Percentiles rank a stretch among this genome's conserved stretches.
Conservation (phyloP, 768 basidiomycete genomes). For the Hysterangium stoloniferum region DNA sequence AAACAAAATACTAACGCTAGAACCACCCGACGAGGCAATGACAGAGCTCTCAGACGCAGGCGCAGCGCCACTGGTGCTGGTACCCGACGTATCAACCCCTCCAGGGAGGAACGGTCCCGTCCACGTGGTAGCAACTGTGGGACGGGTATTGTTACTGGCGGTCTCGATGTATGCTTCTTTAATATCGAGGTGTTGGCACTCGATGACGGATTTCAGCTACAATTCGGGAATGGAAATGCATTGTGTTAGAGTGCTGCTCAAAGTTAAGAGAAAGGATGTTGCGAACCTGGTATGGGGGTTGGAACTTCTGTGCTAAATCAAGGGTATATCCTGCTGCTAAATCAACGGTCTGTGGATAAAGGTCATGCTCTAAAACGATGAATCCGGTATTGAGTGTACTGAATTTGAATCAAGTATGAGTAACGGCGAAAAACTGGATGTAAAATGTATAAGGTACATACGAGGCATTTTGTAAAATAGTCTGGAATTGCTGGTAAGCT, state of each 20-base stretch:
- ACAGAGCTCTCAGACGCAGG: no score
- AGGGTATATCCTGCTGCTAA: slow-evolving; percentile 40
- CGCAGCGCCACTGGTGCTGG: not conserved
- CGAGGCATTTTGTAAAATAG: slow-evolving; percentile 64
- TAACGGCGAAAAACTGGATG: not conserved
- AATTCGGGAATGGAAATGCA: not conserved
- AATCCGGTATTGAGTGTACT: slow-evolving; percentile 44
- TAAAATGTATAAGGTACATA: slow-evolving; percentile 24
- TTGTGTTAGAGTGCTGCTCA: not conserved
- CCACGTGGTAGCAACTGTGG: not conserved
- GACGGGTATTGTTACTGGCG: not conserved
- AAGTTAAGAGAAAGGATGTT: slow-evolving; percentile 15
- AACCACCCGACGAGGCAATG: no score
- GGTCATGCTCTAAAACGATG: slow-evolving; percentile 84
- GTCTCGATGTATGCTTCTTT: slow-evolving; percentile 34
- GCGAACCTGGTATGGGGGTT: slow-evolving; percentile 14
- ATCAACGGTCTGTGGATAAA: slow-evolving; percentile 47
- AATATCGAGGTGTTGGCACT: slow-evolving; percentile 16
- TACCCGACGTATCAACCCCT: not conserved
- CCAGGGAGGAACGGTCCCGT: not conserved
- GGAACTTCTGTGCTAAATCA: slow-evolving; percentile 29
- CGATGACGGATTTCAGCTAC: slow-evolving; percentile 16
- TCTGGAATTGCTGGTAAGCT: slow-evolving; percentile 60
- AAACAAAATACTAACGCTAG: no score
- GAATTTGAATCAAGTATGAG: slow-evolving; percentile 1